phyloP scores from a whole-genome alignment of 768 basidiomycete genomes.

The Tulasnella sp. region DNA sequence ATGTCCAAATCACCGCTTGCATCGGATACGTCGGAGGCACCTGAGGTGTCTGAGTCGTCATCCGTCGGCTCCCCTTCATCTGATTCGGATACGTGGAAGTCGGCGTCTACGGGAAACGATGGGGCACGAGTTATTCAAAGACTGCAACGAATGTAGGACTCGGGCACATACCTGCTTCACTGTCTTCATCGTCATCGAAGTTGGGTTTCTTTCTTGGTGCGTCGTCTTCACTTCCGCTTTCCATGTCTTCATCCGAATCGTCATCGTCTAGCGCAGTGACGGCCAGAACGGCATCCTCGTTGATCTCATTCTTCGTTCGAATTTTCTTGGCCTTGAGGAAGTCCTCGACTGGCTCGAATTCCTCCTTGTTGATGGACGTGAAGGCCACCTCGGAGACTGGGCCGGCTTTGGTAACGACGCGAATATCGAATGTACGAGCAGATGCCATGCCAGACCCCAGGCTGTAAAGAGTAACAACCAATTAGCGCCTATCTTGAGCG shows the following conservation, averaged over 20 bases:
- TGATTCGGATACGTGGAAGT: conserved; percentile 84
- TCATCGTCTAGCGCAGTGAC: conserved; percentile 68
- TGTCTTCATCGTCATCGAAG: conserved; percentile 73
- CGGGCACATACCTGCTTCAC: conserved; percentile 53
- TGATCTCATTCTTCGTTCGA: conserved; percentile 94
- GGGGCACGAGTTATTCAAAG: conserved; percentile 19
- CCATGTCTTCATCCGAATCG: conserved; percentile 78
- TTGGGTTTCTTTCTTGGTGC: conserved; percentile 60
- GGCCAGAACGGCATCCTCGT: conserved; percentile 72
- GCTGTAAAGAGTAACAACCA: conserved; percentile 44
- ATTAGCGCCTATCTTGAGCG: not conserved
- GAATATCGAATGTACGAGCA: conserved; percentile 91
- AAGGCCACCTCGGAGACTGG: conserved; percentile 75
- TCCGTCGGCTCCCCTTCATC: conserved; percentile 90
- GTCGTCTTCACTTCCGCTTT: conserved; percentile 60
- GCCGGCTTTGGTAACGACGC: conserved; percentile 81
- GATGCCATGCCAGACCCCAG: conserved; percentile 86
- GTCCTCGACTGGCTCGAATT: conserved; percentile 80
- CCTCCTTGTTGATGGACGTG: conserved; percentile 94
- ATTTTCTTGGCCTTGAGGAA: conserved; percentile 92
- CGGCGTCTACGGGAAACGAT: conserved; percentile 63
- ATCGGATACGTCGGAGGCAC: conserved; percentile 79
- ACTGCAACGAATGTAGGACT: conserved; percentile 47
- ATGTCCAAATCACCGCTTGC: conserved; percentile 43
- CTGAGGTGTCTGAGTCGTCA: conserved; percentile 57